Evolutionary conservation across 2,329 filamentous ascomycete species (phyloP).

Genomic region (Fusarium sp.): DNA sequence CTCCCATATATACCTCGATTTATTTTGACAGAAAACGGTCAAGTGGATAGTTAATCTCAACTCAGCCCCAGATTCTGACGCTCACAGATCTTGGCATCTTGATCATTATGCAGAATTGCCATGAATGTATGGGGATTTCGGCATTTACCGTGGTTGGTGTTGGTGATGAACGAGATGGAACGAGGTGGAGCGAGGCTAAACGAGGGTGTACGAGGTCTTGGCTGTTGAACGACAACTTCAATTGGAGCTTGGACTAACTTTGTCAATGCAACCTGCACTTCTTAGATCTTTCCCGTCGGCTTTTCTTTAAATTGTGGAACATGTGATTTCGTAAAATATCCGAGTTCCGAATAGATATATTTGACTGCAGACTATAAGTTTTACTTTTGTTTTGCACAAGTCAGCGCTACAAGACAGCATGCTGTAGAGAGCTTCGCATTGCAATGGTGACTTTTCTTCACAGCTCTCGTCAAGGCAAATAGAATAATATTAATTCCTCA

Average conservation of each 20-base stretch:
- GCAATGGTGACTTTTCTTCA: not conserved
- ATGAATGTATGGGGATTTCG: accelerated
- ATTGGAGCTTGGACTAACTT: not conserved
- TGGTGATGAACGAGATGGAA: not conserved
- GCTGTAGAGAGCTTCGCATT: not conserved
- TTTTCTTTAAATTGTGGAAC: not conserved
- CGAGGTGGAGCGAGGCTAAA: not conserved
- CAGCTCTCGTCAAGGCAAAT: too few relatives aligned
- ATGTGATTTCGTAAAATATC: accelerated
- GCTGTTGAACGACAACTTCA: accelerated
- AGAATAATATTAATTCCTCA: too few relatives aligned
- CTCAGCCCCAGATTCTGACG: not conserved
- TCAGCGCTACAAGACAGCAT: not conserved
- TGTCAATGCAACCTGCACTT: accelerated
- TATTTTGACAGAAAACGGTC: not conserved
- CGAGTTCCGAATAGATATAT: not conserved
- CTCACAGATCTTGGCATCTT: not conserved
- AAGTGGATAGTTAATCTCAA: not conserved
- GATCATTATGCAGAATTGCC: not conserved
- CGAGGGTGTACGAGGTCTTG: not conserved
- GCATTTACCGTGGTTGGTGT: not conserved
- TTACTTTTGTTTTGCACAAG: not conserved
- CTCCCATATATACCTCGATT: not conserved
- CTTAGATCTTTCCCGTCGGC: not conserved
- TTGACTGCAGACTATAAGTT: not conserved